These are phyloP conservation scores for Alternaria triticina DNA, from an alignment of 2,329 filamentous ascomycete species.

Conservation along the genomic window DNA sequence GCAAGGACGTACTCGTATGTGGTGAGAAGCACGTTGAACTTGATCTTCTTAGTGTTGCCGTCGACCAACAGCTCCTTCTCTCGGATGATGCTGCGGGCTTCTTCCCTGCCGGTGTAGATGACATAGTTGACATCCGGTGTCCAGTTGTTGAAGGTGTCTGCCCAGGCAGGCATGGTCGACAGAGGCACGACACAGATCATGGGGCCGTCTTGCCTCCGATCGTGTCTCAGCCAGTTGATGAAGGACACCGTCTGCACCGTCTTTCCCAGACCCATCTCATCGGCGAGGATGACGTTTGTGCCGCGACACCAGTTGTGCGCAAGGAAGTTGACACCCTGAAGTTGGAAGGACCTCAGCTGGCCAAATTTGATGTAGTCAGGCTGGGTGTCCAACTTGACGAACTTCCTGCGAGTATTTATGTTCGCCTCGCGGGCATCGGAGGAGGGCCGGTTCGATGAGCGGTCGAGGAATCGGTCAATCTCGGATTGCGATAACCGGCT, in stretches of 20 bases:
- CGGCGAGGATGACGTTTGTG: slow-evolving; percentile 95
- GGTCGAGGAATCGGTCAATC: slow-evolving; percentile 89
- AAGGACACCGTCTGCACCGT: slow-evolving; percentile 97
- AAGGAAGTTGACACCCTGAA: slow-evolving; percentile 92
- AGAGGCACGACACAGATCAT: slow-evolving; percentile 97
- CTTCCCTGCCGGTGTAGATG: slow-evolving; percentile 90
- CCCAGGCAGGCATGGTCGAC: slow-evolving; percentile 97
- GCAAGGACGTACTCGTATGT: slow-evolving; percentile 96
- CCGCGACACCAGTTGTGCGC: slow-evolving; percentile 93
- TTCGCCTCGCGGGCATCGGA: slow-evolving; percentile 82
- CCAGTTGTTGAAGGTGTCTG: slow-evolving; percentile 96
- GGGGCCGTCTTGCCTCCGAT: slow-evolving; percentile 86
- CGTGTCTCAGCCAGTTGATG: slow-evolving; percentile 94
- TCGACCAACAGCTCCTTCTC: slow-evolving; percentile 89
- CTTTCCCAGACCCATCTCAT: slow-evolving; percentile 98
- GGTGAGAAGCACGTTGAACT: slow-evolving; percentile 97
- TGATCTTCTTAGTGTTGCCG: slow-evolving; percentile 84
- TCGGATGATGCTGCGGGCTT: slow-evolving; percentile 83
- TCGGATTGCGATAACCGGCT: slow-evolving; percentile 81
- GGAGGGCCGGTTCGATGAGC: slow-evolving; percentile 77
- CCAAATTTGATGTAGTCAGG: slow-evolving; percentile 85
- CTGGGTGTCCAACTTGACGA: slow-evolving; percentile 71
- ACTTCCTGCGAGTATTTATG: slow-evolving; percentile 67
- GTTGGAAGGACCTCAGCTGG: slow-evolving; percentile 88
- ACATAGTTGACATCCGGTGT: slow-evolving; percentile 96